These are phyloP conservation scores for Limnanthes douglasii DNA, from an alignment of 345 rosid species.

Conservation along the genomic window DNA sequence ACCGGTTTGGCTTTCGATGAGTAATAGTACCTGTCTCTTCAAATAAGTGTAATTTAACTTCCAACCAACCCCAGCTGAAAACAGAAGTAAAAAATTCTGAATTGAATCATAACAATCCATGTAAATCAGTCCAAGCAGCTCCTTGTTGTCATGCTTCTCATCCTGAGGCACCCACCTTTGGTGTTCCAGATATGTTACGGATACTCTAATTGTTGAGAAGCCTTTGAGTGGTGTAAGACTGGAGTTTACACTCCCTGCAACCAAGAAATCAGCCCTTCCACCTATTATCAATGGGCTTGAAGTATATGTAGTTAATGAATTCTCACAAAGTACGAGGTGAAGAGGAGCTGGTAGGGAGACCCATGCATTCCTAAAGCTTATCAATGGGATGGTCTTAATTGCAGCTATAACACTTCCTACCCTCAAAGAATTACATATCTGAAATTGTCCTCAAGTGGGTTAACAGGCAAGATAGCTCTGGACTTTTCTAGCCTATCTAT, in stretches of 20 bases:
- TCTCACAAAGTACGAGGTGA: conserved; percentile 20
- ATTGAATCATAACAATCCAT: no score
- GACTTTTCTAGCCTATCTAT: conserved; percentile 11
- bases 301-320: conserved; percentile 12
- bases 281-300: conserved; percentile 23
- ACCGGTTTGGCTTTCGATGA: no score
- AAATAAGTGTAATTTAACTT: no score
- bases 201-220: conserved; percentile 7
- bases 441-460: conserved; percentile 28
- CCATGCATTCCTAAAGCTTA: conserved; percentile 28
- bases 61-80: no score
- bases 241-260: conserved; percentile 4
- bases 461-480: conserved; percentile 17
- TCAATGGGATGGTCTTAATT: conserved; percentile 28
- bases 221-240: conserved; percentile 6
- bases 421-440: conserved; percentile 16
- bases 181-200: no score
- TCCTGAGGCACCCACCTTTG: no score
- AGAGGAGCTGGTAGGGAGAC: conserved; percentile 47
- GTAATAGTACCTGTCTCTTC: no score
- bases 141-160: no score
- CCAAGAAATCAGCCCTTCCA: conserved; percentile 16
- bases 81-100: no score
- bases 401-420: conserved; percentile 8
- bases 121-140: no score